Evolutionary conservation across 2,329 filamentous ascomycete genomes (phyloP).

Genomic region (Aureobasidium namibiae): DNA sequence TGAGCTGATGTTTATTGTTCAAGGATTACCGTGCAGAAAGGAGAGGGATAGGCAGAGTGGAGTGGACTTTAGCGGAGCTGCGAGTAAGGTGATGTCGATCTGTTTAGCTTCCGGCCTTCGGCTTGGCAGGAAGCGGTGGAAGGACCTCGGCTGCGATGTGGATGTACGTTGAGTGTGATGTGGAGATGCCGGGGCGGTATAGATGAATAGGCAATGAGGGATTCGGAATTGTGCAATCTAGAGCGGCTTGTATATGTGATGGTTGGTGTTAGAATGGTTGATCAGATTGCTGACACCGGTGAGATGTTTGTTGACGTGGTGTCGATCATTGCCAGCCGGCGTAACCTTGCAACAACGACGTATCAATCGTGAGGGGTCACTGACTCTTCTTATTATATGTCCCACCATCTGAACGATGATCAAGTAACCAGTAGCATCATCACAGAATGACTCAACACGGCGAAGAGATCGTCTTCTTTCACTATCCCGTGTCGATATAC

Average conservation of each 20-base stretch:
- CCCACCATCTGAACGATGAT: neutral
- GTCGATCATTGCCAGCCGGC: neutral
- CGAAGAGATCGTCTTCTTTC: slow-evolving; percentile 50
- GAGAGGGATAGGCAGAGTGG: neutral
- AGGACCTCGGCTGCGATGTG: neutral
- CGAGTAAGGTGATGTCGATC: slow-evolving; percentile 9
- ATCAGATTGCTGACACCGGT: neutral
- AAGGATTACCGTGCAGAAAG: neutral
- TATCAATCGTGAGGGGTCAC: neutral
- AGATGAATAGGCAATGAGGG: neutral
- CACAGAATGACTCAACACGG: slow-evolving; percentile 24
- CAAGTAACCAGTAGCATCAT: neutral
- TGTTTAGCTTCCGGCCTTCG: neutral
- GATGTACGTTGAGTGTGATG: neutral
- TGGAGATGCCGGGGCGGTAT: neutral
- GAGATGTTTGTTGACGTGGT: neutral
- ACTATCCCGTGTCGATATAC: slow-evolving; percentile 59
- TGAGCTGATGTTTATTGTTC: neutral
- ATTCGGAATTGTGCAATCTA: neutral
- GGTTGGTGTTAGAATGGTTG: neutral
- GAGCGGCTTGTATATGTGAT: neutral
- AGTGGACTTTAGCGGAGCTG: neutral
- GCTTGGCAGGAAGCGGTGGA: neutral
- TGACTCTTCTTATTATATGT: neutral
- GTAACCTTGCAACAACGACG: neutral